Percentiles rank a stretch among this genome's conserved stretches.
These are phyloP conservation scores for Solanum phureja DNA, from an alignment of 257 asterid genomes.

Conservation along the genomic window DNA sequence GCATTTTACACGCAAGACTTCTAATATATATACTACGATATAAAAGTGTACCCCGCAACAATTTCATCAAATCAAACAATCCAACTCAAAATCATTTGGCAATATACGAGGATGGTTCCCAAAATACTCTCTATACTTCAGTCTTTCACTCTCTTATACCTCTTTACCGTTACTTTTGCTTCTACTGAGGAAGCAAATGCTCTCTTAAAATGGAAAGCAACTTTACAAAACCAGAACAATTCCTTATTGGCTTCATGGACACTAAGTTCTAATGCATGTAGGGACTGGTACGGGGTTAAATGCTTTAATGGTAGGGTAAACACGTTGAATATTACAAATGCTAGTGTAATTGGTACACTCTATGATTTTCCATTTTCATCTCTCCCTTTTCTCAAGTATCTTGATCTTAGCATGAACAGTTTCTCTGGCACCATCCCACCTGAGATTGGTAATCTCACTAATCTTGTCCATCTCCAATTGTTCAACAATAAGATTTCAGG, in stretches of 20 bases:
- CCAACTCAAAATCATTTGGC: neutral
- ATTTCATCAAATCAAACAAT: neutral
- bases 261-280: neutral
- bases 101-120: neutral
- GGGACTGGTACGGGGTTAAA: neutral
- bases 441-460: neutral
- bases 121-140: neutral
- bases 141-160: neutral
- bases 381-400: neutral
- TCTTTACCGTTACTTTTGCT: neutral
- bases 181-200: neutral
- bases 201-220: neutral
- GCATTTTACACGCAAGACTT: neutral
- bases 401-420: neutral
- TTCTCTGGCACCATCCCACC: neutral
- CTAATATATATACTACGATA: neutral
- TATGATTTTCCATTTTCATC: neutral
- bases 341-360: neutral
- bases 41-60: neutral
- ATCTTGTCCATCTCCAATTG: neutral
- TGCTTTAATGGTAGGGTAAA: neutral
- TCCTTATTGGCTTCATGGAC: neutral
- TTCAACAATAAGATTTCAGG: neutral
- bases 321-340: neutral
- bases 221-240: neutral